A percentile compares a stretch with the other conserved stretches of the same genome.
phyloP scores from a whole-genome alignment of 2,329 filamentous ascomycete genomes.

The Didymella lethalis region DNA sequence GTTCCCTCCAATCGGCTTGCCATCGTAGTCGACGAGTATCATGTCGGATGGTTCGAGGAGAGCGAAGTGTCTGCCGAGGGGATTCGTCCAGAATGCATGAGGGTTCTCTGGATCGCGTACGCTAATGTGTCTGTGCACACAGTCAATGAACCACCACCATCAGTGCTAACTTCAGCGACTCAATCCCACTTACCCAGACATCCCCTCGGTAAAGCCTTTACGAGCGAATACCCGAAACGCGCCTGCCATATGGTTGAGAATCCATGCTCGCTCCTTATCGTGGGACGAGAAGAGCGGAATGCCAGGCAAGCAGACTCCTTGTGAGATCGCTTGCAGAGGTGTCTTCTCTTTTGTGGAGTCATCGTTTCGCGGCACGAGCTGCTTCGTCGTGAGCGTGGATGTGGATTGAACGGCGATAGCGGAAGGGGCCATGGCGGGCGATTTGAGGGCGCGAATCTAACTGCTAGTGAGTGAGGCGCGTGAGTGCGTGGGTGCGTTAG shows the following conservation, averaged over 20 bases:
- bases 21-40: constrained; percentile 70
- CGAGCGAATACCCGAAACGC: constrained; percentile 74
- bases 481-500: neutral
- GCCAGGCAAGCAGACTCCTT: constrained; percentile 58
- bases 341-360: constrained; percentile 40
- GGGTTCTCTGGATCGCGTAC: constrained; percentile 70
- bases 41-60: constrained; percentile 71
- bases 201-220: constrained; percentile 72
- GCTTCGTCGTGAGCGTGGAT: constrained; percentile 24
- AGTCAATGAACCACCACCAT: neutral
- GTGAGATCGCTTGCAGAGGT: constrained; percentile 55
- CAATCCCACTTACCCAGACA: constrained; percentile 50
- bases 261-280: constrained; percentile 68
- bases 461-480: neutral
- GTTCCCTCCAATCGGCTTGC: constrained; percentile 71
- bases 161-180: neutral
- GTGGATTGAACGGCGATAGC: constrained; percentile 28
- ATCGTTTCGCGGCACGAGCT: constrained; percentile 30
- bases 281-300: constrained; percentile 65
- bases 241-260: constrained; percentile 69
- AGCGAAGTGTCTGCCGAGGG: constrained; percentile 69
- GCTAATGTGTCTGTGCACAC: constrained; percentile 65
- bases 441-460: neutral
- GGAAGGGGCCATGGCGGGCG: constrained; percentile 44
- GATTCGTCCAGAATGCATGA: constrained; percentile 74